Evolutionary conservation across 2,329 filamentous ascomycete genomes (phyloP).

Genomic region (Stagonosporopsis chrysanthemi): DNA sequence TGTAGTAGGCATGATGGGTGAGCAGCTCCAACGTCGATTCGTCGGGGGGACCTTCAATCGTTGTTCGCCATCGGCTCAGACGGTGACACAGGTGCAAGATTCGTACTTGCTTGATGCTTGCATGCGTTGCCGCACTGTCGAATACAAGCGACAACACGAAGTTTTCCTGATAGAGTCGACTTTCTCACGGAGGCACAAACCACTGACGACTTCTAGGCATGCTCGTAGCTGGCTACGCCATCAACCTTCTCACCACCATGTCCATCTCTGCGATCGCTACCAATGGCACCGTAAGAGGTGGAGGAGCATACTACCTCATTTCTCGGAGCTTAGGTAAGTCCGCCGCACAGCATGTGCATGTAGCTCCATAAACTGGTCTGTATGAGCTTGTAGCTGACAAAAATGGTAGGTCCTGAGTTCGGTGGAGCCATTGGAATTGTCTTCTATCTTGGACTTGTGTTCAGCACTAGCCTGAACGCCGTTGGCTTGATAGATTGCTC

Average conservation of each 20-base stretch:
- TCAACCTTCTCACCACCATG: conserved; percentile 84
- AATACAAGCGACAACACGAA: not conserved
- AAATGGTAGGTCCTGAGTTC: conserved; percentile 75
- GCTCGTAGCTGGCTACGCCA: conserved; percentile 76
- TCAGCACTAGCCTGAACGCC: conserved; percentile 87
- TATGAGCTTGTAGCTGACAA: not conserved
- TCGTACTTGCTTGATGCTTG: not conserved
- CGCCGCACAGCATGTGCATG: not conserved
- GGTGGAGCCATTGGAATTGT: conserved; percentile 87
- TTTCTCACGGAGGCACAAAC: conserved; percentile 3
- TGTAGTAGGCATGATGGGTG: conserved; percentile 80
- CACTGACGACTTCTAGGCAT: conserved; percentile 60
- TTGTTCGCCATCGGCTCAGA: not conserved
- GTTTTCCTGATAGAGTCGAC: not conserved
- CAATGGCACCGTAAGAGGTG: conserved; percentile 86
- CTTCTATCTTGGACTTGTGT: conserved; percentile 83
- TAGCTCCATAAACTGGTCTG: not conserved
- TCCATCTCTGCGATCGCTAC: conserved; percentile 89
- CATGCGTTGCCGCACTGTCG: not conserved
- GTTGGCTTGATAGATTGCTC: conserved; percentile 87
- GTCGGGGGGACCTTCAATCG: not conserved
- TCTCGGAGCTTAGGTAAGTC: conserved; percentile 70
- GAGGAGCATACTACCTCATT: conserved; percentile 88
- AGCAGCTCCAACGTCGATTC: conserved; percentile 31
- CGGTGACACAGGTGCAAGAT: not conserved